Percentiles rank a stretch among this genome's conserved stretches.
Conservation (phyloP, 352 stramenopile genomes). For the Pythium graminicola region DNA sequence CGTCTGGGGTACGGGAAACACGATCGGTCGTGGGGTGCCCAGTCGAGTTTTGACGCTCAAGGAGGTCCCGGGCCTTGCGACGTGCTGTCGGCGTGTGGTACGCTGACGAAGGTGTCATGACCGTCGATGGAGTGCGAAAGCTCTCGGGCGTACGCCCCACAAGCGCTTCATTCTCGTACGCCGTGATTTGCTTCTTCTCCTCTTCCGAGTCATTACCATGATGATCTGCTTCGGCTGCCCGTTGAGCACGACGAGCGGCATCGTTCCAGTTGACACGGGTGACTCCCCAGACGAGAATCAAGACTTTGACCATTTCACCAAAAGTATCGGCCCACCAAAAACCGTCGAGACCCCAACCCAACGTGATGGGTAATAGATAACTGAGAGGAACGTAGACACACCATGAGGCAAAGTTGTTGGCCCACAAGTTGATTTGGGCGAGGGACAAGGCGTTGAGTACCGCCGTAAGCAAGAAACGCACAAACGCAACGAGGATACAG, state of each 20-base stretch:
- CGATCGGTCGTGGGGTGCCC: conserved; percentile 4
- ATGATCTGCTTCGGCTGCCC: conserved; percentile 28
- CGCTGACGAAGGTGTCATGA: conserved; percentile 29
- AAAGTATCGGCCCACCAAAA: conserved; percentile 48
- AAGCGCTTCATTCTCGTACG: conserved; percentile 42
- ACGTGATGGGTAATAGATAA: conserved; percentile 41
- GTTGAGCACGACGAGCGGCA: conserved; percentile 29
- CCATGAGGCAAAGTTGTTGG: conserved; percentile 50
- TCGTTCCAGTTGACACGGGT: conserved; percentile 41
- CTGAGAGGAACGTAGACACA: conserved; percentile 40
- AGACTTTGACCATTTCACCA: conserved; percentile 40
- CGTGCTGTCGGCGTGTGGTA: conserved; percentile 33
- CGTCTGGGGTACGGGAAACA: conserved; percentile 21
- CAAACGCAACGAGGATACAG: conserved; percentile 46
- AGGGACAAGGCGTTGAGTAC: conserved; percentile 41
- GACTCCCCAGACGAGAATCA: conserved; percentile 40
- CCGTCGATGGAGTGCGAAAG: conserved; percentile 30
- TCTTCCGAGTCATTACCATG: conserved; percentile 21
- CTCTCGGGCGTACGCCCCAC: conserved; percentile 30
- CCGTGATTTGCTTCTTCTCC: conserved; percentile 32
- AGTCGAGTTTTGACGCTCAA: conserved; percentile 19
- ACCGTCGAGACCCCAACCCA: conserved; percentile 36
- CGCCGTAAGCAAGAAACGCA: conserved; percentile 40
- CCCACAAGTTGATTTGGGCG: conserved; percentile 40
- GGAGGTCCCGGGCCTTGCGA: conserved; percentile 21